These are phyloP conservation scores for Diaporthe citriasiana DNA, from an alignment of 2,329 filamentous ascomycete species.

Conservation along the genomic window DNA sequence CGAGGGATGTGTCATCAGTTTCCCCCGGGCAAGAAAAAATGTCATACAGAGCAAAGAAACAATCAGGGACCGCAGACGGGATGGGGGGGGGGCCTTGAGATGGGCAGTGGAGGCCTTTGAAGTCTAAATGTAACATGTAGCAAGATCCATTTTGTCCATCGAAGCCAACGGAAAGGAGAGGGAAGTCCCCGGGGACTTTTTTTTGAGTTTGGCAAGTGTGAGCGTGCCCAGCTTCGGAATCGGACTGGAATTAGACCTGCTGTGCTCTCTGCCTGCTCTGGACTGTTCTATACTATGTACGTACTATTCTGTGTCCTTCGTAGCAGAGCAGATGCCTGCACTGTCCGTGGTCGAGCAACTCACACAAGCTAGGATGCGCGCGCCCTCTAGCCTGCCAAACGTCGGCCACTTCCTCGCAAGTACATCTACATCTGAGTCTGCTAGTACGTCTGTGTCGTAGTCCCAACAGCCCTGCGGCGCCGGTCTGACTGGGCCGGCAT, in stretches of 20 bases:
- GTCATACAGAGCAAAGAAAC: background rate
- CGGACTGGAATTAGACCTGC: slow-evolving; percentile 26
- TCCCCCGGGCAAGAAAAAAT: background rate
- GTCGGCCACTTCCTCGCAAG: slow-evolving; percentile 12
- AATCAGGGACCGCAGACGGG: slow-evolving; percentile 1
- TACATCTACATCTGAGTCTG: background rate
- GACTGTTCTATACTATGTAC: background rate
- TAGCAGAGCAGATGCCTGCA: background rate
- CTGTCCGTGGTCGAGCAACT: background rate
- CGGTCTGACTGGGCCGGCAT: background rate
- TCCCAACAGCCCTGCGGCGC: background rate
- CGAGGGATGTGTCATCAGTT: slow-evolving; percentile 15
- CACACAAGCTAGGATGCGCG: slow-evolving; percentile 7
- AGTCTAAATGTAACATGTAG: slow-evolving; percentile 27
- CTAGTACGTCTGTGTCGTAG: background rate
- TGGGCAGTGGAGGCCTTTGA: slow-evolving; percentile 23
- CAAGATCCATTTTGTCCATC: slow-evolving; percentile 24
- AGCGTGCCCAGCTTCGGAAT: slow-evolving; percentile 11
- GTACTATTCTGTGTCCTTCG: background rate
- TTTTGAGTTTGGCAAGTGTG: slow-evolving; percentile 19
- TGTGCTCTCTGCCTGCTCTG: background rate
- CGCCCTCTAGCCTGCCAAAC: background rate
- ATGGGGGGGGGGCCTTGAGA: background rate
- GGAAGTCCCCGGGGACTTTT: background rate
- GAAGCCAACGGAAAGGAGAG: slow-evolving; percentile 8